phyloP scores from a whole-genome alignment of 306 rosid genomes.

The Bauhinia variegata region DNA sequence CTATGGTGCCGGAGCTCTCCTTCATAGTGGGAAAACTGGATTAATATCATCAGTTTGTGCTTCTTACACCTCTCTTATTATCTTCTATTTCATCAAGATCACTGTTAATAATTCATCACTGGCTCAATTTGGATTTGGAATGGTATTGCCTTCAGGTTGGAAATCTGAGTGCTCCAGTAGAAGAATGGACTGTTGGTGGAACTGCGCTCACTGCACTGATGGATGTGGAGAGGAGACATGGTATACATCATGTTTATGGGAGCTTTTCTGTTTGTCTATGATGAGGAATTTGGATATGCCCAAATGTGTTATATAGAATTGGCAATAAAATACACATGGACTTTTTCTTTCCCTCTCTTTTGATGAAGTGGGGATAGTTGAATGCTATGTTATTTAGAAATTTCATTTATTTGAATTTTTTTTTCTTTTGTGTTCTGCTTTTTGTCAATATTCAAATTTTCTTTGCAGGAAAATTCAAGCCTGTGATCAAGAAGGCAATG shows the following conservation, averaged over 20 bases:
- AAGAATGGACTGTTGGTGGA: constrained; percentile 94
- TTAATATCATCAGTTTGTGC: constrained; percentile 89
- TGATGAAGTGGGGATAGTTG: no score
- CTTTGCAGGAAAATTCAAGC: constrained; percentile 91
- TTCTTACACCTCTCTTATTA: constrained; percentile 17
- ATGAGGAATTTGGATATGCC: no score
- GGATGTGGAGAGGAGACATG: constrained; percentile 99
- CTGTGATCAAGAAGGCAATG: constrained; percentile 99
- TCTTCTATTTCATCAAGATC: constrained; percentile 26
- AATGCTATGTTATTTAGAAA: no score
- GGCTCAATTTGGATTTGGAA: constrained; percentile 23
- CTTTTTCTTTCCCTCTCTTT: no score
- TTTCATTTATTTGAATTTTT: constrained; percentile 28
- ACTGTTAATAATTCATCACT: not conserved
- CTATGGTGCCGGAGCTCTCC: constrained; percentile 92
- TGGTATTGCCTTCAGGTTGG: constrained; percentile 64
- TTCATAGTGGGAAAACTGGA: constrained; percentile 90
- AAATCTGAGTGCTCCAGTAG: constrained; percentile 86
- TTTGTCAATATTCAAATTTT: constrained; percentile 5
- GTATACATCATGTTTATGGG: constrained; percentile 41
- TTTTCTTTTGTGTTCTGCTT: constrained; percentile 3
- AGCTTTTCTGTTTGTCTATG: constrained; percentile 12
- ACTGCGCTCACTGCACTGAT: constrained; percentile 87
- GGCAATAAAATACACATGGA: no score
- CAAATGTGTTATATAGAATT: no score